Percentiles rank a stretch among this genome's conserved stretches.
Evolutionary conservation across 306 rosid genomes (phyloP).

Genomic region (barrel medic (Medicago truncatula)): MtrunA17r5.0-ANR NC_053042.1:35371001-35371500

Average conservation of each 20-base stretch:
- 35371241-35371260: too few relatives aligned
- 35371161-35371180: neutral
- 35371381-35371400: too few relatives aligned
- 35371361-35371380: neutral
- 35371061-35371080: neutral
- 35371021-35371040: neutral
- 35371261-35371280: too few relatives aligned
- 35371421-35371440: neutral
- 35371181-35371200: neutral
- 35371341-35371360: neutral
- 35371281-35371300: too few relatives aligned
- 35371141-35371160: neutral
- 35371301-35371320: too few relatives aligned
- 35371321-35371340: neutral
- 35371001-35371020: neutral
- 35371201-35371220: neutral
- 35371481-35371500: neutral
- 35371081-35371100: neutral
- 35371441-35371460: too few relatives aligned
- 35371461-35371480: too few relatives aligned
- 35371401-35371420: neutral
- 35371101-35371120: too few relatives aligned
- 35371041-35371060: neutral
- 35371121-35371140: neutral
- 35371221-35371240: neutral